Evolutionary conservation across 768 basidiomycete species (phyloP).

Genomic region (Chalciporus piperatus): DNA sequence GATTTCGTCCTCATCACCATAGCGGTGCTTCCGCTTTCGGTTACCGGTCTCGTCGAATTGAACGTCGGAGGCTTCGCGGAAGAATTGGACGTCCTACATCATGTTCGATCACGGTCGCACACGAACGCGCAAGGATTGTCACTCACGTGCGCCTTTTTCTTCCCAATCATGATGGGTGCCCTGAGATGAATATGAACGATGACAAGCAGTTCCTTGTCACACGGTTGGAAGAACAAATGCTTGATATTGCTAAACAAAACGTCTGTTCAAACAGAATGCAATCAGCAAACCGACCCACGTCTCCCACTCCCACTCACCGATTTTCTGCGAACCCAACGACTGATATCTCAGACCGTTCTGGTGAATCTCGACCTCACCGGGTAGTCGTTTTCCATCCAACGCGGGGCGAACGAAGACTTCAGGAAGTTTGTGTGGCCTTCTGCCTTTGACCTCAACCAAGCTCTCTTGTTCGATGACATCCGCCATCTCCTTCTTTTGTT

Average conservation of each 20-base stretch:
- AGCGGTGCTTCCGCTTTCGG: conserved; percentile 92
- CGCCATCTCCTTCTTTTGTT: conserved; percentile 97
- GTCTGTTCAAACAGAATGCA: conserved; percentile 45
- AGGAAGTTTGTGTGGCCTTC: conserved; percentile 79
- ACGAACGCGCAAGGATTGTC: neutral
- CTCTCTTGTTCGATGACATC: conserved; percentile 96
- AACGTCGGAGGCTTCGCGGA: conserved; percentile 95
- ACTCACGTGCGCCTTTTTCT: conserved; percentile 92
- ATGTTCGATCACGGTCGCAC: neutral
- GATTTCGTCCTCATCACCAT: conserved; percentile 98
- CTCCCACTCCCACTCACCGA: conserved; percentile 53
- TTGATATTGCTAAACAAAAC: conserved; percentile 96
- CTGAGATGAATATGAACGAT: conserved; percentile 92
- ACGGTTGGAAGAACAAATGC: conserved; percentile 98
- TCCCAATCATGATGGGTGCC: conserved; percentile 97
- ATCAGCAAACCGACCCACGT: conserved; percentile 3
- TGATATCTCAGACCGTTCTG: conserved; percentile 95
- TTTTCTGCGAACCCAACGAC: conserved; percentile 85
- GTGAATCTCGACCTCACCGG: conserved; percentile 98
- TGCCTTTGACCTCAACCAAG: conserved; percentile 84
- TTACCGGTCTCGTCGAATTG: conserved; percentile 99
- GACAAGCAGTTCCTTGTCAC: conserved; percentile 92
- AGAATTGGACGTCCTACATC: conserved; percentile 91
- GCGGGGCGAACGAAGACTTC: conserved; percentile 94
- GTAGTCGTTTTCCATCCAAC: conserved; percentile 89